Conservation (phyloP, 208 protist genomes). For the Acanthamoeba culbertsoni region DNA sequence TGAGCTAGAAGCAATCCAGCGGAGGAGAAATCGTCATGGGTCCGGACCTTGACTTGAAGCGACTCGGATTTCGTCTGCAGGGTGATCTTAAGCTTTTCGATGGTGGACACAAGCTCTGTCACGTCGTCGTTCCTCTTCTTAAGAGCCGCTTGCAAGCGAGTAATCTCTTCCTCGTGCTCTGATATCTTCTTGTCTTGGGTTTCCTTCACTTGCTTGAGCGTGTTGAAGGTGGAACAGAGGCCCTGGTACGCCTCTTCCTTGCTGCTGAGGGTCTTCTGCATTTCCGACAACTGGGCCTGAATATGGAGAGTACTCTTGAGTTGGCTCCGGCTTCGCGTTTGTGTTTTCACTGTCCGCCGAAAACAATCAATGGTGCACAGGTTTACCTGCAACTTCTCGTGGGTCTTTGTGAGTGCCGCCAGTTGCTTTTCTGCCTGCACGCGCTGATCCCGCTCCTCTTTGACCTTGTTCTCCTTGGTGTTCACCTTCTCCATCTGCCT, state of each 20-base stretch:
- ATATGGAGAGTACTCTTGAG: too few relatives aligned
- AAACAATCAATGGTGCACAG: background rate
- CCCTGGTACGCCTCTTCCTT: too few relatives aligned
- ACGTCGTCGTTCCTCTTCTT: constrained; percentile 14
- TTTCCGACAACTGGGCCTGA: background rate
- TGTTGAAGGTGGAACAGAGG: too few relatives aligned
- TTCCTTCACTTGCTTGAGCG: constrained; percentile 46
- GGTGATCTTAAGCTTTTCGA: constrained; percentile 35
- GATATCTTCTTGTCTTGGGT: background rate
- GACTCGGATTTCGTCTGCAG: constrained; percentile 19
- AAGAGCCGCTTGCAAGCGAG: background rate
- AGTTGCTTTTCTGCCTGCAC: constrained; percentile 28
- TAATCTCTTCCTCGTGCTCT: constrained; percentile 5
- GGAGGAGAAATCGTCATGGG: too few relatives aligned
- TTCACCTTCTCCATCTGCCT: constrained; percentile 60
- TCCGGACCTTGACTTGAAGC: background rate
- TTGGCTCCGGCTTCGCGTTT: too few relatives aligned
- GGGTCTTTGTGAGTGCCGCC: background rate
- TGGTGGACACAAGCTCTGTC: background rate
- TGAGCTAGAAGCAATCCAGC: too few relatives aligned
- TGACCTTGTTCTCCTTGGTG: constrained; percentile 38
- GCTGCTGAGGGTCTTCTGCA: too few relatives aligned
- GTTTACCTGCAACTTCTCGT: constrained; percentile 54
- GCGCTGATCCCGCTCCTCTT: constrained; percentile 20
- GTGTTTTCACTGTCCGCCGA: background rate